phyloP scores from a whole-genome alignment of 352 stramenopile genomes.

The Hyaloperonospora arabidopsidis region DNA sequence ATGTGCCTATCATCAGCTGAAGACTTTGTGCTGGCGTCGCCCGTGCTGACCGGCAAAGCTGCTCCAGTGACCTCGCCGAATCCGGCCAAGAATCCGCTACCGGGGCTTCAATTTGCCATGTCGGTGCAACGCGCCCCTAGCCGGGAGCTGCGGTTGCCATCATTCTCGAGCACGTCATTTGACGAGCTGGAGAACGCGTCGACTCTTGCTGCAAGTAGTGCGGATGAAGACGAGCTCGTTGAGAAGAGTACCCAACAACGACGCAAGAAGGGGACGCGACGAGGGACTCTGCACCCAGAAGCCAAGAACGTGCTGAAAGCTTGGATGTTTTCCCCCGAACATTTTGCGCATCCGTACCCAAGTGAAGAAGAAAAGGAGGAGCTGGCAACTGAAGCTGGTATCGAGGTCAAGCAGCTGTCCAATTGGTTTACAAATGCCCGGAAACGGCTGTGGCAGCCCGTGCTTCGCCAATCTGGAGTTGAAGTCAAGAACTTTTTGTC shows the following conservation, averaged over 20 bases:
- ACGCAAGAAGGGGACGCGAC: slow-evolving; percentile 78
- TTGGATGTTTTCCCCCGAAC: slow-evolving; percentile 85
- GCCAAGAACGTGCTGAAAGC: slow-evolving; percentile 84
- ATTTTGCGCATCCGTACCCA: slow-evolving; percentile 83
- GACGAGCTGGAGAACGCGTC: slow-evolving; percentile 26
- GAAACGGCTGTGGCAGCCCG: slow-evolving; percentile 80
- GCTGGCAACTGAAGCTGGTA: slow-evolving; percentile 64
- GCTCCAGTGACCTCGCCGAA: slow-evolving; percentile 35
- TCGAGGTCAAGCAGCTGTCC: slow-evolving; percentile 84
- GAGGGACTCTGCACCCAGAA: slow-evolving; percentile 73
- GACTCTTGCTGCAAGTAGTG: slow-evolving; percentile 14
- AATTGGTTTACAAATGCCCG: slow-evolving; percentile 88
- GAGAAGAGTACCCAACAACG: slow-evolving; percentile 19
- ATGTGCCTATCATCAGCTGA: slow-evolving; percentile 20
- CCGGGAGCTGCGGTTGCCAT: slow-evolving; percentile 46
- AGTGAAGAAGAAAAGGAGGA: slow-evolving; percentile 86
- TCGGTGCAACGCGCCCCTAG: slow-evolving; percentile 29
- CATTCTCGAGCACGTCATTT: slow-evolving; percentile 35
- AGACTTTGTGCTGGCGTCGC: slow-evolving; percentile 13
- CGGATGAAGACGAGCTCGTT: slow-evolving; percentile 18
- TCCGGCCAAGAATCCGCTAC: slow-evolving; percentile 46
- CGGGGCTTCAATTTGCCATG: slow-evolving; percentile 60
- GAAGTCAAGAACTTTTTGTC: slow-evolving; percentile 87
- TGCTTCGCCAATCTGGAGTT: slow-evolving; percentile 79
- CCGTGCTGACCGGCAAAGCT: slow-evolving; percentile 33